A percentile compares a stretch with the other conserved stretches of the same genome.
phyloP scores from a whole-genome alignment of 2,329 filamentous ascomycete species.

The Fusarium sp. region DNA sequence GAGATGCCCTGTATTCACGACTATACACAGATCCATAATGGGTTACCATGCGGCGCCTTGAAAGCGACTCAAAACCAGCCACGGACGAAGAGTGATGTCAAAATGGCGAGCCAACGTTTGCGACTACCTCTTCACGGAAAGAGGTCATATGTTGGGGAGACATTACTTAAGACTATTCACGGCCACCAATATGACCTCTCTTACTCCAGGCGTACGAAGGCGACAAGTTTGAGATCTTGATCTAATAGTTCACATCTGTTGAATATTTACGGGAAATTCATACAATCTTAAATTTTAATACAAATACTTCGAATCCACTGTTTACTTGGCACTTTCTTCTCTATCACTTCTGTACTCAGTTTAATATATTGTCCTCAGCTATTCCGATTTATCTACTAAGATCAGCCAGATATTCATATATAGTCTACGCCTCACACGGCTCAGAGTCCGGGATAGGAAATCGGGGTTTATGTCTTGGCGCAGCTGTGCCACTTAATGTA shows the following conservation, averaged over 20 bases:
- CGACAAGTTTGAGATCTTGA: background rate
- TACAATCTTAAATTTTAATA: conserved; percentile 2
- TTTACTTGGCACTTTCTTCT: background rate
- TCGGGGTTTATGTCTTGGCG: background rate
- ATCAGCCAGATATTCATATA: background rate
- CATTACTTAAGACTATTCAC: background rate
- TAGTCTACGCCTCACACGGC: background rate
- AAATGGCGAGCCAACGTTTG: background rate
- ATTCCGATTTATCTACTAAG: background rate
- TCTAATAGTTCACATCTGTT: background rate
- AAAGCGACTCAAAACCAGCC: background rate
- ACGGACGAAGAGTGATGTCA: background rate
- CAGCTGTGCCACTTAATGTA: background rate
- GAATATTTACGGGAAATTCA: background rate
- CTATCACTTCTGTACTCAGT: background rate
- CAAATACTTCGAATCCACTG: background rate
- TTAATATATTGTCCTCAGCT: background rate
- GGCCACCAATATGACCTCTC: too few relatives aligned
- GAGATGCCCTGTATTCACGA: background rate
- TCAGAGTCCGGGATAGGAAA: background rate
- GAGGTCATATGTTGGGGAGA: background rate
- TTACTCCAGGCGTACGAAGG: background rate
- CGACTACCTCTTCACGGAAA: background rate
- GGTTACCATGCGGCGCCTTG: background rate
- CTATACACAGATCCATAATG: background rate